Evolutionary conservation across 2,329 filamentous ascomycete genomes (phyloP).

Genomic region (Nemania serpens): DNA sequence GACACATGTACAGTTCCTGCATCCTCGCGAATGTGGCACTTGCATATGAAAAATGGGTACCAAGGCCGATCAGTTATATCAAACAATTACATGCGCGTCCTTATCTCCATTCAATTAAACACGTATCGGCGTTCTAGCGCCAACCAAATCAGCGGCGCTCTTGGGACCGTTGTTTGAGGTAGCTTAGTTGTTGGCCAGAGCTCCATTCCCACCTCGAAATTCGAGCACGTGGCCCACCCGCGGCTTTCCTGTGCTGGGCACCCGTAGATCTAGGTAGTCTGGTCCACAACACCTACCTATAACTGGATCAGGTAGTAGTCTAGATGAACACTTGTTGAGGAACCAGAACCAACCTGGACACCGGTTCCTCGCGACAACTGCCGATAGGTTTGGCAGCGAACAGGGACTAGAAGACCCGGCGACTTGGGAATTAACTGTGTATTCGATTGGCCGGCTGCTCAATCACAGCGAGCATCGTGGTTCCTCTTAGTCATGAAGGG

Average conservation of each 20-base stretch:
- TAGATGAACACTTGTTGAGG: not conserved
- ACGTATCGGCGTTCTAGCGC: slow-evolving; percentile 6
- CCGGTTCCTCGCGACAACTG: not conserved
- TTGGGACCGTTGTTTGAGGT: slow-evolving; percentile 4
- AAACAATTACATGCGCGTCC: not conserved
- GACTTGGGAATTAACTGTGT: not conserved
- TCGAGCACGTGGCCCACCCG: slow-evolving; percentile 31
- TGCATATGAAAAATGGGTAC: not conserved
- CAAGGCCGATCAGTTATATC: slow-evolving; percentile 1
- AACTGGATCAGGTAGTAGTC: not conserved
- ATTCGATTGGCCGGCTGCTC: slow-evolving; percentile 3
- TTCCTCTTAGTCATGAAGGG: not conserved
- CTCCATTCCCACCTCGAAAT: slow-evolving; percentile 33
- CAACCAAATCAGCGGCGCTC: slow-evolving; percentile 11
- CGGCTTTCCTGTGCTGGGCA: slow-evolving; percentile 7
- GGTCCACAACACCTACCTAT: slow-evolving; percentile 12
- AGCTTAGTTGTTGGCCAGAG: slow-evolving; percentile 2
- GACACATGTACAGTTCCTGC: not conserved
- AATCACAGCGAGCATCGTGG: not conserved
- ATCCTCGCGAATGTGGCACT: not conserved
- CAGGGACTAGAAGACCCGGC: not conserved
- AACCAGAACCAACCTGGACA: not conserved
- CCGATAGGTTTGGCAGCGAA: not conserved
- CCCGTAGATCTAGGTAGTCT: slow-evolving; percentile 4
- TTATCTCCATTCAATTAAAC: not conserved